phyloP scores from a whole-genome alignment of 495 filamentous ascomycete species.

The Rhizodiscina lignyota region DNA sequence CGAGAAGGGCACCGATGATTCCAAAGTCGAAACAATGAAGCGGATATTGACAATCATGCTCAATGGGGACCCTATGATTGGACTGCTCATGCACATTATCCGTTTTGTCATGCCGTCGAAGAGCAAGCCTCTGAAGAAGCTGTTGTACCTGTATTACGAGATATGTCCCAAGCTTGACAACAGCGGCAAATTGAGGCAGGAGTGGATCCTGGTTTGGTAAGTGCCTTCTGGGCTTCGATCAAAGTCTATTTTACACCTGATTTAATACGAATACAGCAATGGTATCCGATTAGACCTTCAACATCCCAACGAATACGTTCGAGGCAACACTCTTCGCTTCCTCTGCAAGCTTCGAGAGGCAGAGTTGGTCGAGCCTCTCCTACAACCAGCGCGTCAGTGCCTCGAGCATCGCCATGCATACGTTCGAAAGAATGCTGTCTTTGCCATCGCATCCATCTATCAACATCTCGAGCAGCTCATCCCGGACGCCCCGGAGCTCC shows the following conservation, averaged over 20 bases:
- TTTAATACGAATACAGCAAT: constrained; percentile 40
- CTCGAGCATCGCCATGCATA: constrained; percentile 94
- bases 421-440: constrained; percentile 94
- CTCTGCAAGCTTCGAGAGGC: constrained; percentile 90
- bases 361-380: constrained; percentile 88
- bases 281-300: constrained; percentile 95
- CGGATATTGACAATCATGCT: constrained; percentile 92
- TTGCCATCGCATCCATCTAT: constrained; percentile 84
- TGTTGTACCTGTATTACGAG: constrained; percentile 98
- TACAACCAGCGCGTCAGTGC: constrained; percentile 80
- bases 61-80: constrained; percentile 91
- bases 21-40: constrained; percentile 97
- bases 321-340: constrained; percentile 92
- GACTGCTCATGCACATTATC: constrained; percentile 98
- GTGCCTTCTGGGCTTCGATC: constrained; percentile 12
- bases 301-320: constrained; percentile 95
- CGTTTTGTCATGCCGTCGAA: constrained; percentile 98
- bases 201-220: constrained; percentile 99
- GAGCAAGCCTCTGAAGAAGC: constrained; percentile 91
- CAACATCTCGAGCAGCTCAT: constrained; percentile 83
- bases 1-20: constrained; percentile 94
- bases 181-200: constrained; percentile 88
- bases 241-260: not conserved
- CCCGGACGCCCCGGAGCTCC: constrained; percentile 86
- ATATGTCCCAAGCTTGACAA: constrained; percentile 92